phyloP scores from a whole-genome alignment of 148 eudicot species.

The Tetragonia tetragonoides region DNA sequence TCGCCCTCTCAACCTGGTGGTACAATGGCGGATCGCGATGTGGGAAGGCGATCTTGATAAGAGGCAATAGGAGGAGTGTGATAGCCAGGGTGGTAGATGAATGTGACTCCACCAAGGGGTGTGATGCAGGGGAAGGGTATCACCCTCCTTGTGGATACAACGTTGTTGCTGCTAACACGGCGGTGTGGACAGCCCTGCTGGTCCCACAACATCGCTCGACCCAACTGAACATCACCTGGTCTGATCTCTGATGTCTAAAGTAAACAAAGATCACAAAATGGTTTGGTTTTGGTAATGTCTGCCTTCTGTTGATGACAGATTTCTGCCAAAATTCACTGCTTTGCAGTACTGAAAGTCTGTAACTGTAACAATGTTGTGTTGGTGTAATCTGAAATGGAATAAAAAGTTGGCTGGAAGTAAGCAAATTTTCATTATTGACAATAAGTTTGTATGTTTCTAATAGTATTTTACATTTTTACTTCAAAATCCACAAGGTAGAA shows the following conservation, averaged over 20 bases:
- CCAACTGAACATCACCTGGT: slow-evolving; percentile 34
- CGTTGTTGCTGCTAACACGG: slow-evolving; percentile 36
- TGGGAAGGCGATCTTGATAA: slow-evolving; percentile 25
- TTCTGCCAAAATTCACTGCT: background rate
- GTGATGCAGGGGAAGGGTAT: slow-evolving; percentile 40
- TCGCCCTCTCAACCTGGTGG: slow-evolving; percentile 49
- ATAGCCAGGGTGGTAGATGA: slow-evolving; percentile 47
- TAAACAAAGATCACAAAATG: no score
- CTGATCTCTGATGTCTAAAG: slow-evolving; percentile 29
- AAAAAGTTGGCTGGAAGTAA: background rate
- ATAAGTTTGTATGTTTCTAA: background rate
- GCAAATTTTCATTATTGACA: background rate
- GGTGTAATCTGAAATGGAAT: background rate
- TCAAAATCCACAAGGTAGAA: slow-evolving; percentile 1
- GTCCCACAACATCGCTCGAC: slow-evolving; percentile 31
- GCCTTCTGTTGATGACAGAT: background rate
- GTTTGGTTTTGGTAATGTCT: background rate
- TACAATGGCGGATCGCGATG: slow-evolving; percentile 32
- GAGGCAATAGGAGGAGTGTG: slow-evolving; percentile 35
- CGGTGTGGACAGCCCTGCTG: slow-evolving; percentile 43
- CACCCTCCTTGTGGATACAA: slow-evolving; percentile 51
- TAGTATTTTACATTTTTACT: background rate
- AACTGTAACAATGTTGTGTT: no score
- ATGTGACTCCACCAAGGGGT: slow-evolving; percentile 46
- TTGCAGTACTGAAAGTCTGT: background rate